Conservation (phyloP, 768 basidiomycete species). For the Mycena indigotica region DNA sequence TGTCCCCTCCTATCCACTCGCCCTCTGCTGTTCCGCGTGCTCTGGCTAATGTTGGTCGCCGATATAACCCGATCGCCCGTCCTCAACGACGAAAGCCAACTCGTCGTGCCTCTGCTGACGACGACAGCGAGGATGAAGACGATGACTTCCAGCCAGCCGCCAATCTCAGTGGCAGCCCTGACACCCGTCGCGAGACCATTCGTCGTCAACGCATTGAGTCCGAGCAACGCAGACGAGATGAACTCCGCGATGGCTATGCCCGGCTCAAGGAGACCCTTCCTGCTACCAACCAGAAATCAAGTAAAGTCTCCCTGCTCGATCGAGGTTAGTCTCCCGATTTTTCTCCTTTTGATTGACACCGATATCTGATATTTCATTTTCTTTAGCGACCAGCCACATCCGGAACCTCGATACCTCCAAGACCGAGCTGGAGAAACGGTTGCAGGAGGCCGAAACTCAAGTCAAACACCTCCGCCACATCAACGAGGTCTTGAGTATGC, state of each 20-base stretch:
- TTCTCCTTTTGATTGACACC: slow-evolving; percentile 2
- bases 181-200: slow-evolving; percentile 85
- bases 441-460: slow-evolving; percentile 79
- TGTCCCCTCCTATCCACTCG: slow-evolving; percentile 42
- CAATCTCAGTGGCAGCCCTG: slow-evolving; percentile 48
- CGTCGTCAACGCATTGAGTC: slow-evolving; percentile 93
- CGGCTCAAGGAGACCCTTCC: slow-evolving; percentile 90
- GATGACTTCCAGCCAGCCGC: slow-evolving; percentile 70
- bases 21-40: slow-evolving; percentile 49
- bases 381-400: slow-evolving; percentile 79
- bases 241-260: slow-evolving; percentile 90
- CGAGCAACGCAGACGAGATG: slow-evolving; percentile 88
- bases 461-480: slow-evolving; percentile 80
- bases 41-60: slow-evolving; percentile 63
- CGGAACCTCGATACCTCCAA: slow-evolving; percentile 83
- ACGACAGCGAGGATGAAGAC: slow-evolving; percentile 72
- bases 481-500: slow-evolving; percentile 88
- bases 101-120: slow-evolving; percentile 38
- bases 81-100: slow-evolving; percentile 37
- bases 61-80: slow-evolving; percentile 75
- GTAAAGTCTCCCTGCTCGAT: slow-evolving; percentile 89
- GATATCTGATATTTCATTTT: slow-evolving; percentile 15
- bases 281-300: slow-evolving; percentile 87
- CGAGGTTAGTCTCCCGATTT: slow-evolving; percentile 54
- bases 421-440: slow-evolving; percentile 70